phyloP scores from a whole-genome alignment of 176 grass and related monocot genomes.

The Avena eriantha region DNA sequence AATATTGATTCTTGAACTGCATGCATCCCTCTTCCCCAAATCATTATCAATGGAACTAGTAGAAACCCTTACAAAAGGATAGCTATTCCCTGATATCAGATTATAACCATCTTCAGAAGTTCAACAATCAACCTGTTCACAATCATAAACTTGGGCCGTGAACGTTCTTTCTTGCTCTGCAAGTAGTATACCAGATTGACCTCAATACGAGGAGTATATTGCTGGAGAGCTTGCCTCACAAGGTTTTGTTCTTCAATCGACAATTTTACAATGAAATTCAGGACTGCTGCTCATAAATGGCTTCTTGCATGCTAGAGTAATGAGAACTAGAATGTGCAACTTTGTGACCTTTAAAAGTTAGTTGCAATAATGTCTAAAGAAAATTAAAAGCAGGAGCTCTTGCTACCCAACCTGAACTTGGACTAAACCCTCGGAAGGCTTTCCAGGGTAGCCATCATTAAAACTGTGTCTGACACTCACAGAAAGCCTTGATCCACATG shows the following conservation, averaged over 20 bases:
- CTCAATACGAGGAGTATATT: slow-evolving; percentile 91
- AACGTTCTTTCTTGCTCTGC: slow-evolving; percentile 91
- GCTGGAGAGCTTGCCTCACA: slow-evolving; percentile 78
- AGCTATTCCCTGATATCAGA: slow-evolving; percentile 53
- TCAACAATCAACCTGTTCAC: slow-evolving; percentile 74
- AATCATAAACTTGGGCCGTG: slow-evolving; percentile 76
- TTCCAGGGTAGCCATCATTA: too few species aligned
- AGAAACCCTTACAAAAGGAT: slow-evolving; percentile 67
- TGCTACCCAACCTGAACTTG: too few species aligned
- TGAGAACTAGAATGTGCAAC: too few species aligned
- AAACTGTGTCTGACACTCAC: too few species aligned
- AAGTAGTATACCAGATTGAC: slow-evolving; percentile 88
- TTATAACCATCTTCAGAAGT: slow-evolving; percentile 78
- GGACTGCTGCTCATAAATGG: slow-evolving; percentile 36
- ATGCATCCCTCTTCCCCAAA: slow-evolving; percentile 48
- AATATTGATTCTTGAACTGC: slow-evolving; percentile 48
- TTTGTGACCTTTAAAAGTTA: too few species aligned
- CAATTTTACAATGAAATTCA: slow-evolving; percentile 87
- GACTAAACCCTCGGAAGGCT: too few species aligned
- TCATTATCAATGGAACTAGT: slow-evolving; percentile 57
- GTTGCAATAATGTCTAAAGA: too few species aligned
- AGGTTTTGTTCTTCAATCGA: slow-evolving; percentile 81
- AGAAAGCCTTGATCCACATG: too few species aligned
- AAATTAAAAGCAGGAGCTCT: too few species aligned
- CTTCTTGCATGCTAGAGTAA: too few species aligned